Base-by-base conservation (phyloP, 2,329 filamentous ascomycete genomes). In the Daldinia sp. region DNA sequence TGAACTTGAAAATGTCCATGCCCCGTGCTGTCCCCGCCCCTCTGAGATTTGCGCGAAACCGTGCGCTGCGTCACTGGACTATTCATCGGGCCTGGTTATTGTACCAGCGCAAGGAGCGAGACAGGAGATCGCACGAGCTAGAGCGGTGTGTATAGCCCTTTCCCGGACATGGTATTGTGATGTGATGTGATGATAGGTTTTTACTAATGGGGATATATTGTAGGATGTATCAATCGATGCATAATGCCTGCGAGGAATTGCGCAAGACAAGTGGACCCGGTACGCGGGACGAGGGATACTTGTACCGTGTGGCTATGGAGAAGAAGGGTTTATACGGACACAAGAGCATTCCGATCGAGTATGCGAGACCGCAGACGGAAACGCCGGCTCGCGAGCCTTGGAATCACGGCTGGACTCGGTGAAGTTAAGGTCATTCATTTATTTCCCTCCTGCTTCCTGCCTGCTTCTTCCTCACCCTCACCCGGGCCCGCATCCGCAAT, bases 51-150 rank as follows among this genome's bases (percentile, higher is more conserved):
- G 93, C 89, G 44, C 93, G 95, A 74, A 92, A 92, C 81, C 90
- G 96, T 63, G 88, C 90, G 81, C 89, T 99, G 72, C 93, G 96
- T 53, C 96, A 99, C 86, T 99, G 96, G 96, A 98, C 96, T 58
- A 98, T 99, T 81, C 94, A 98, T 85, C 94, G 96, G 75, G 95
- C 95, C 23, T 98, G 94, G 93, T 87, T 93, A 76, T 86, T 98
- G 33, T 92, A 91, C 82, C 89, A 90, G 75, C 87, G 90, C 74
- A 88, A 92, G 78, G 86, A 90, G 75, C 89, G 90, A 55, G 84
- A 87, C 71, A 82, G 84, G 39, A 86, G 89, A 58, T 86, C 92
- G 78, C 82, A 86, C 61, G 93, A 94, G 79, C 86, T 98, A 53
- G 89, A 93, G 82, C 86, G 92, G 77, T 79, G 70, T 55, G 75